phyloP scores from a whole-genome alignment of 2,329 filamentous ascomycete genomes.

The Raffaelea arxii region DNA sequence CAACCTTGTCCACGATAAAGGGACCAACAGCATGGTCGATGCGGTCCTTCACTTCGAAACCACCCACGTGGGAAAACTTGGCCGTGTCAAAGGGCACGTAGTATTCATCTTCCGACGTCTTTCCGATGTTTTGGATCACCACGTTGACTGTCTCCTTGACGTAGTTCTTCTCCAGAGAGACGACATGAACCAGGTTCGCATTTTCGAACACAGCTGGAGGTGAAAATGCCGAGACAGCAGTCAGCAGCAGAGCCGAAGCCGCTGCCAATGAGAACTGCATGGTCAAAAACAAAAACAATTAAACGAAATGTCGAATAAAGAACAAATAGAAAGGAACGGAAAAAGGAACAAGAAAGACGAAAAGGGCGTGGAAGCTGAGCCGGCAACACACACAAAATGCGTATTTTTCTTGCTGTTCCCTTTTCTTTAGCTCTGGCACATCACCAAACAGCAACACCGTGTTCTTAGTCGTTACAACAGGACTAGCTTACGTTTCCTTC shows the following conservation, averaged over 20 bases:
- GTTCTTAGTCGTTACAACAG: conserved; percentile 14
- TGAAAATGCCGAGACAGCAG: conserved; percentile 45
- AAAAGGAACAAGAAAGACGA: not conserved
- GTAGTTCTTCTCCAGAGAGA: conserved; percentile 90
- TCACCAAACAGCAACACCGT: conserved; percentile 19
- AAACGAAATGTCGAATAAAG: not conserved
- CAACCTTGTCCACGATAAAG: conserved; percentile 62
- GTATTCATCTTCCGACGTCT: conserved; percentile 76
- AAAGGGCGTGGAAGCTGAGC: not conserved
- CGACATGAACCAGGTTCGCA: conserved; percentile 76
- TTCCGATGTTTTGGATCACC: conserved; percentile 80
- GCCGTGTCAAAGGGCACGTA: conserved; percentile 76
- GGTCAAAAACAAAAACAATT: conserved; percentile 12
- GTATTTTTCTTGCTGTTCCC: too few species aligned
- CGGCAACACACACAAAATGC: not conserved
- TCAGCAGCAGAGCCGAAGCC: conserved; percentile 49
- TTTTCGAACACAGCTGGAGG: conserved; percentile 92
- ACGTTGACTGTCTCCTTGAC: conserved; percentile 86
- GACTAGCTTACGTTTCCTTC: conserved; percentile 26
- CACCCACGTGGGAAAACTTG: conserved; percentile 68
- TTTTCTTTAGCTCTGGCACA: too few species aligned
- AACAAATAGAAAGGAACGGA: not conserved
- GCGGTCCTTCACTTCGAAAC: conserved; percentile 86
- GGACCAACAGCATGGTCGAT: conserved; percentile 60
- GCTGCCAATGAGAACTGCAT: conserved; percentile 38